Evolutionary conservation across 2,329 filamentous ascomycete genomes (phyloP).

Genomic region (Ophiostoma piceae): DNA sequence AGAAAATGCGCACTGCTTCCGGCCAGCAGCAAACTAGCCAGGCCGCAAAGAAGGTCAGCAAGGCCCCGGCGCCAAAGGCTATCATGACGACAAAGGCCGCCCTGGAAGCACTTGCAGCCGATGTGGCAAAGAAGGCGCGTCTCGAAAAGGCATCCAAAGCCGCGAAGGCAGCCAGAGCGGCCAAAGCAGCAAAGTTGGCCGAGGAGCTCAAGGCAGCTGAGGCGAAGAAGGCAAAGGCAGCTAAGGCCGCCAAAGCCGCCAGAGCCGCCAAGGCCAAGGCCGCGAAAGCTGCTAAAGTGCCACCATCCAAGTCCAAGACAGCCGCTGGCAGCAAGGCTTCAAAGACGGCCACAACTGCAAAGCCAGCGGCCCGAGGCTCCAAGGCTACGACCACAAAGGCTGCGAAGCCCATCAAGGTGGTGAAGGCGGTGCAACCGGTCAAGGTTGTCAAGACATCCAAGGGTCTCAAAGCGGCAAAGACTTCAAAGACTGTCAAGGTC

Average conservation of each 20-base stretch:
- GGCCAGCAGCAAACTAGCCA: conserved; percentile 12
- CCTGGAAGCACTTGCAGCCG: conserved; percentile 20
- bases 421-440: conserved; percentile 30
- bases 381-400: conserved; percentile 5
- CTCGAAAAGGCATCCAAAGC: conserved; percentile 28
- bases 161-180: conserved; percentile 29
- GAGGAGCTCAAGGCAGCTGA: conserved; percentile 15
- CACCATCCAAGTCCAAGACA: conserved; percentile 28
- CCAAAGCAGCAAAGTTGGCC: conserved; percentile 24
- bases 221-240: conserved; percentile 16
- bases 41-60: neutral
- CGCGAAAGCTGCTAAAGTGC: neutral
- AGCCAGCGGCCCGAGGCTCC: neutral
- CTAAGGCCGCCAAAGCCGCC: conserved; percentile 15
- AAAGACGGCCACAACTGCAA: neutral
- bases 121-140: conserved; percentile 18
- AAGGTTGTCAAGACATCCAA: conserved; percentile 31
- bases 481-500: conserved; percentile 24
- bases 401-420: conserved; percentile 8
- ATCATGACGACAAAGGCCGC: conserved; percentile 25
- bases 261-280: conserved; percentile 10
- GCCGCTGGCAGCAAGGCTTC: neutral
- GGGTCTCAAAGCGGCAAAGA: conserved; percentile 16
- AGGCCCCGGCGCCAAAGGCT: neutral
- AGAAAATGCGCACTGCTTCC: conserved; percentile 21